Percentiles rank a stretch among this genome's conserved stretches.
phyloP scores from a whole-genome alignment of 371 early-diverging fungal species.

The Umbelopsis sp. region DNA sequence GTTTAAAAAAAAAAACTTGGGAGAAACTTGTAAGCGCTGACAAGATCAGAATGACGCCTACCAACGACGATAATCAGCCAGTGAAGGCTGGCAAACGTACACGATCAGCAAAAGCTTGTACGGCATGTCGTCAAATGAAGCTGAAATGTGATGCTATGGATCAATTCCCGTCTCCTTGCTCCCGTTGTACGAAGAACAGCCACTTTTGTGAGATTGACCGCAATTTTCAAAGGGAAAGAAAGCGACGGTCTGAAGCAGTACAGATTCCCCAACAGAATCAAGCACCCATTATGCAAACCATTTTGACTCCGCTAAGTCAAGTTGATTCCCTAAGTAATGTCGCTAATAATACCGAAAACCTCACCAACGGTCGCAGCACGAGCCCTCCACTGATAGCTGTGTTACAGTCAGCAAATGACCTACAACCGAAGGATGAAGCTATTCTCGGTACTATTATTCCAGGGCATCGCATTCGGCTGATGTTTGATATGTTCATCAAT shows the following conservation, averaged over 20 bases:
- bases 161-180: conserved; percentile 12
- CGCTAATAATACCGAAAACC: not conserved
- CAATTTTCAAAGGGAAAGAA: conserved; percentile 13
- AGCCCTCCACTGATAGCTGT: not conserved
- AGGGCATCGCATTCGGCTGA: not conserved
- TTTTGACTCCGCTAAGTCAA: not conserved
- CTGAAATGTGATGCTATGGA: conserved; percentile 17
- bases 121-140: conserved; percentile 19
- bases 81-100: not conserved
- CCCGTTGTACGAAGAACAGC: conserved; percentile 3
- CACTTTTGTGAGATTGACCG: conserved; percentile 20
- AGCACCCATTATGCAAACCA: not conserved
- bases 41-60: not conserved
- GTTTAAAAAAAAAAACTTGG: too few relatives aligned
- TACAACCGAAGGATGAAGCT: not conserved
- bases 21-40: too few relatives aligned
- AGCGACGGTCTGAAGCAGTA: not conserved
- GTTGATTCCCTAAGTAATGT: not conserved
- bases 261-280: not conserved
- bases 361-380: not conserved
- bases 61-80: not conserved
- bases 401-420: not conserved
- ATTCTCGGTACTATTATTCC: not conserved
- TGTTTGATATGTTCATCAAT: not conserved
- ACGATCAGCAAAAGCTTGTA: conserved; percentile 15